A percentile compares a stretch with the other conserved stretches of the same genome.
Conservation (phyloP, 148 eudicot genomes). For the Dianthus caryophyllus region DNA sequence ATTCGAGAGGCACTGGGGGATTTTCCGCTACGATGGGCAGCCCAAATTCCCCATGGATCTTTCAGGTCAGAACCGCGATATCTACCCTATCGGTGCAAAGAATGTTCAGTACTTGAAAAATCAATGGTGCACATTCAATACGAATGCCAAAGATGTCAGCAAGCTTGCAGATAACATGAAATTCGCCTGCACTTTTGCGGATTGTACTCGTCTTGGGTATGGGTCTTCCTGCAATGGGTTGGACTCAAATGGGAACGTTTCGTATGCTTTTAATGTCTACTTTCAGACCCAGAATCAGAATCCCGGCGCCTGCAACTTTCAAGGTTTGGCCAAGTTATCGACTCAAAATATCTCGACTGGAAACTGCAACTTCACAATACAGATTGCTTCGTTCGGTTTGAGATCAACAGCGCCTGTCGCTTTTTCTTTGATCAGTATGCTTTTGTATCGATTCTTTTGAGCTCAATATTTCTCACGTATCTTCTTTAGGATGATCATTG, state of each 20-base stretch:
- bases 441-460: conserved; percentile 18
- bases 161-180: conserved; percentile 50
- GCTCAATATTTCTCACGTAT: not conserved
- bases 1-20: conserved; percentile 92
- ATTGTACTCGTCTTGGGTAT: conserved; percentile 74
- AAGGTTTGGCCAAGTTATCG: conserved; percentile 61
- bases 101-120: conserved; percentile 49
- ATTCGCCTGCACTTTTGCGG: conserved; percentile 60
- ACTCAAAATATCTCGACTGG: conserved; percentile 54
- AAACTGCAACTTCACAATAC: conserved; percentile 70
- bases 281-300: conserved; percentile 63
- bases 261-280: conserved; percentile 74
- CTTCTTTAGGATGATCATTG: not conserved
- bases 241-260: conserved; percentile 57
- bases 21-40: conserved; percentile 78
- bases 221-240: conserved; percentile 72
- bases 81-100: conserved; percentile 48
- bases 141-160: conserved; percentile 50
- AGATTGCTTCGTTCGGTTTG: conserved; percentile 34
- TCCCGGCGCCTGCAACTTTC: conserved; percentile 45
- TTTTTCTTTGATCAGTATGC: conserved; percentile 16
- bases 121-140: conserved; percentile 63
- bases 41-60: conserved; percentile 73
- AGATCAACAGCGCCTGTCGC: conserved; percentile 14
- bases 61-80: conserved; percentile 34